Base-by-base conservation (phyloP, 495 filamentous ascomycete genomes). In the Cercophora samala region DNA sequence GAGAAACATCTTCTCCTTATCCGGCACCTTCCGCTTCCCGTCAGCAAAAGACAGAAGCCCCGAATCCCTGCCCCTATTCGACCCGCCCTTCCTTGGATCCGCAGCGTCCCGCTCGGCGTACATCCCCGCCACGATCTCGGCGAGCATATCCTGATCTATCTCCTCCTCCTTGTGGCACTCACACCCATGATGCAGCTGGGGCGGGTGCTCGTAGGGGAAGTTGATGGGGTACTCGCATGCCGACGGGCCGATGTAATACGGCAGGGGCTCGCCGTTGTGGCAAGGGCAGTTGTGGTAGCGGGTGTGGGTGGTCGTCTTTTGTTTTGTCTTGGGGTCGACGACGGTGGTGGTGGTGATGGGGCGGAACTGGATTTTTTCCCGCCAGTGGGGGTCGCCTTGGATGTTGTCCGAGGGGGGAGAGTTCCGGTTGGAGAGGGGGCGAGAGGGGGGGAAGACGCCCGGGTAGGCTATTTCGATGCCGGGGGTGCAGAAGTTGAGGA, bases 211-310 rank as follows among this genome's bases (percentile, higher is more conserved):
- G 54, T 67, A 67, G 0, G 65, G 62, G 23, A 42, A 60, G 18
- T 60, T 1, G 18, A 22, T 19, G 18, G 67, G 64, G 42, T 67
- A 72, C 0, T n/a, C 18, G 4, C 66, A 58, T 5, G 70, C 58
- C 26, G 22, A 6, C 4, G 65, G 70, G 21, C 67, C 62, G 58
- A 51, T 51, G 22, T 21, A 46, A 13, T 52, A 15, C 9, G 56
- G 62, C 22, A 67, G 29, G 2, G 29, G 46, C 24, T 60, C 13
- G 42, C 9, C 53, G 21, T n/a, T 19, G 56, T 69, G 70, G 60
- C 70, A 72, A 23, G 70, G 67, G 60, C 70, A 72, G 63, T 72
- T 69, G 52, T 69, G 70, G 60, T 26, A 68, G 29, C 65, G 52
- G 22, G 42, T 51, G 19, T 23, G 22, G 6, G 23, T 63, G 24